A percentile compares a stretch with the other conserved stretches of the same genome.
These are phyloP conservation scores for Phanerochaete carnosa DNA, from an alignment of 768 basidiomycete species.

Conservation along the genomic window DNA sequence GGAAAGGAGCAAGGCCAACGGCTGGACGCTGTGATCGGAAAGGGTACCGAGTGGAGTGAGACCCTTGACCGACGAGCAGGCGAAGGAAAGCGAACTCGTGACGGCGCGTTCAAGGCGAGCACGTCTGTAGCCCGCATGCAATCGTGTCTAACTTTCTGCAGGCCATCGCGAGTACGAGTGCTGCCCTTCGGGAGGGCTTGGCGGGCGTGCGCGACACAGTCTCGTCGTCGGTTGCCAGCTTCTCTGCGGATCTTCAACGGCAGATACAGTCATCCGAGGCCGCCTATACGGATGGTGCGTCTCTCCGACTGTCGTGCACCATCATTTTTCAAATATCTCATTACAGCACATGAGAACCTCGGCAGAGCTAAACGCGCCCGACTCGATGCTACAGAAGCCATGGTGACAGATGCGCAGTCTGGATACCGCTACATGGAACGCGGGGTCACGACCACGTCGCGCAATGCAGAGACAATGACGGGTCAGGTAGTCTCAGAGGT, in stretches of 20 bases:
- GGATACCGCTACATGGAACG: constrained; percentile 51
- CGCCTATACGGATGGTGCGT: constrained; percentile 44
- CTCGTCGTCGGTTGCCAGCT: constrained; percentile 43
- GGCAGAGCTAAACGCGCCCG: constrained; percentile 65
- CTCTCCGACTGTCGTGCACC: neutral
- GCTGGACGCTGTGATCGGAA: constrained; percentile 37
- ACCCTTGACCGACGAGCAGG: constrained; percentile 42
- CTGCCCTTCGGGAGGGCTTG: constrained; percentile 40
- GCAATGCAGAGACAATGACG: constrained; percentile 41
- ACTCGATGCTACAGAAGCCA: constrained; percentile 50
- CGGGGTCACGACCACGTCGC: constrained; percentile 47
- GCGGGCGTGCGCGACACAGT: constrained; percentile 42
- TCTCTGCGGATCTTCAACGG: constrained; percentile 50
- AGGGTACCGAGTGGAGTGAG: constrained; percentile 39
- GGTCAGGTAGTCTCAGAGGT: constrained; percentile 52
- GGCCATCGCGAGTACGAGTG: constrained; percentile 38
- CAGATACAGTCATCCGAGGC: constrained; percentile 42
- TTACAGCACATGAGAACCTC: constrained; percentile 58
- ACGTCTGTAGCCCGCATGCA: neutral
- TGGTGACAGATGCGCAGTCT: constrained; percentile 48
- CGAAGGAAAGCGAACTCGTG: constrained; percentile 53
- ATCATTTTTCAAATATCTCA: neutral
- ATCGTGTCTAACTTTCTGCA: constrained; percentile 24
- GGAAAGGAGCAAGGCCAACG: constrained; percentile 45
- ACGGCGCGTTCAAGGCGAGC: constrained; percentile 57